These are phyloP conservation scores for Geotrichum fermentans DNA, from an alignment of 1,139 yeast species.

Conservation along the genomic window DNA sequence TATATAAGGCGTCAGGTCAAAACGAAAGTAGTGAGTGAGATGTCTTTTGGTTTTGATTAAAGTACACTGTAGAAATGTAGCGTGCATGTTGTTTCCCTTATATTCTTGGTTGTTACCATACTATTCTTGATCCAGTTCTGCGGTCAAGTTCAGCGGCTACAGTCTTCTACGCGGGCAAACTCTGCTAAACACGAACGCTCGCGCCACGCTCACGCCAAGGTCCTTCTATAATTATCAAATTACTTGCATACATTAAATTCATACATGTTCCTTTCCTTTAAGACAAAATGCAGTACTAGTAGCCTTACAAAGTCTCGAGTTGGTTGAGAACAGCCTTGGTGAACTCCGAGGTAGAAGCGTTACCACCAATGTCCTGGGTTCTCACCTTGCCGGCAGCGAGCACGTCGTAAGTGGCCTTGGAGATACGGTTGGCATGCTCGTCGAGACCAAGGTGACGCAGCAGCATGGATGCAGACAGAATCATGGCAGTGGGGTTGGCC, in stretches of 20 bases:
- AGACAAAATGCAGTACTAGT: too few species aligned
- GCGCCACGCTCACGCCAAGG: too few species aligned
- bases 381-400: conserved; percentile 77
- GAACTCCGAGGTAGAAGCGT: conserved; percentile 84
- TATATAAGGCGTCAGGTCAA: not conserved
- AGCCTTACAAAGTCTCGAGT: conserved; percentile 46
- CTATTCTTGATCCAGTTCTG: too few species aligned
- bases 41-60: not conserved
- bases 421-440: conserved; percentile 75
- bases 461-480: conserved; percentile 83
- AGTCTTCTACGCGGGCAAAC: too few species aligned
- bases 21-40: not conserved
- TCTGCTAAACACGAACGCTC: too few species aligned
- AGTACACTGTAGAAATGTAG: not conserved
- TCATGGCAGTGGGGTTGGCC: conserved; percentile 98
- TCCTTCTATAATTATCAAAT: conserved; percentile 1
- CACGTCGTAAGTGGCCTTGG: conserved; percentile 83
- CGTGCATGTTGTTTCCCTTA: too few species aligned
- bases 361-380: conserved; percentile 89
- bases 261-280: not conserved
- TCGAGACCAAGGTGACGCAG: conserved; percentile 92
- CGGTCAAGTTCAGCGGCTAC: too few species aligned
- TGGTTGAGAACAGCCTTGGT: conserved; percentile 75
- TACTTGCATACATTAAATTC: not conserved
- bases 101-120: too few species aligned